Percentiles rank a stretch among this genome's conserved stretches.
Conservation (phyloP, 495 filamentous ascomycete species). For the Penicillium atrosanguineum region DNA sequence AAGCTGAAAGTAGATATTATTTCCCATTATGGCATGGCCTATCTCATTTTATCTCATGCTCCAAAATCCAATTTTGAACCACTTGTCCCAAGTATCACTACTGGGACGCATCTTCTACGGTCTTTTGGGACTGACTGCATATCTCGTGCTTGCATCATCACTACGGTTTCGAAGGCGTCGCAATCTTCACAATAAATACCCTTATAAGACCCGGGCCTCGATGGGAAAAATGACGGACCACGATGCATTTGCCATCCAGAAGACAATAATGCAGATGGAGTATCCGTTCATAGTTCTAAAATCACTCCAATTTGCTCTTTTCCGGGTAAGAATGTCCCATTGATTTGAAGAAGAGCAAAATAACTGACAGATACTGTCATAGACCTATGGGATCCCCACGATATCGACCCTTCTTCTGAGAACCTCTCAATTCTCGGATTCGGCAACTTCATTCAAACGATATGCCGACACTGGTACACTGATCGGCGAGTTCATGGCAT, state of each 20-base stretch:
- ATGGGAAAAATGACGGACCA: constrained; percentile 56
- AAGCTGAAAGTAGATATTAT: neutral
- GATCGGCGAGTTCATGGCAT: constrained; percentile 52
- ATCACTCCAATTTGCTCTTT: constrained; percentile 60
- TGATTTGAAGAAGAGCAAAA: neutral
- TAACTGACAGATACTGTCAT: neutral
- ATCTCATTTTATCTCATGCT: neutral
- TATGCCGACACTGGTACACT: constrained; percentile 62
- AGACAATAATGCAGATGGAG: constrained; percentile 46
- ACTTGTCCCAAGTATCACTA: neutral
- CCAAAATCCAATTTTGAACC: neutral
- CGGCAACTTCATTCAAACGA: constrained; percentile 52
- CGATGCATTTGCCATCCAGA: constrained; percentile 56
- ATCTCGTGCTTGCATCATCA: constrained; percentile 19
- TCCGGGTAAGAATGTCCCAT: constrained; percentile 41
- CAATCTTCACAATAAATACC: constrained; percentile 39
- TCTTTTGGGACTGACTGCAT: constrained; percentile 12
- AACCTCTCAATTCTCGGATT: constrained; percentile 55
- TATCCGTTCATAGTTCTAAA: constrained; percentile 54
- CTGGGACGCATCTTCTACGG: constrained; percentile 7
- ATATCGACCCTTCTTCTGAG: constrained; percentile 57
- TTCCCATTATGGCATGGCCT: constrained; percentile 1
- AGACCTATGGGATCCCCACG: constrained; percentile 67
- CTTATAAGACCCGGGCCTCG: constrained; percentile 47
- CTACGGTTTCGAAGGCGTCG: constrained; percentile 50